Evolutionary conservation across 2,329 filamentous ascomycete genomes (phyloP).

Genomic region (Hymenoscyphus linearis): DNA sequence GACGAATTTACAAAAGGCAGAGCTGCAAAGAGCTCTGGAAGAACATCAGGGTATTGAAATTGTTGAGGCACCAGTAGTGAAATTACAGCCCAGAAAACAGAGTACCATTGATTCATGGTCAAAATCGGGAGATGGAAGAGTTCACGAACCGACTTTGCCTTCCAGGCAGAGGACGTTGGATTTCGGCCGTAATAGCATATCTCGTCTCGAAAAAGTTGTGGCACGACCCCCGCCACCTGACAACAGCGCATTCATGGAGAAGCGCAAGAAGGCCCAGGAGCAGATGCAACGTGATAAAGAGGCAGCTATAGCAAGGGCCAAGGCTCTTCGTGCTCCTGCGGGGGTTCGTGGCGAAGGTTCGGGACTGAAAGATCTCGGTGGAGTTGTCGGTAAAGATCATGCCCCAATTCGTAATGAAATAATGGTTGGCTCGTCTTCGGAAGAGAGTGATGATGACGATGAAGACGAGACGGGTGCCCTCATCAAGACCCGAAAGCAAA

Average conservation of each 20-base stretch:
- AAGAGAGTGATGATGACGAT: conserved; percentile 70
- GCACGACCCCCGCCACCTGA: conserved; percentile 9
- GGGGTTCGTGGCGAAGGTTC: conserved; percentile 72
- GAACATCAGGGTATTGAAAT: conserved; percentile 51
- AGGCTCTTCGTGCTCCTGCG: conserved; percentile 49
- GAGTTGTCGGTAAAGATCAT: conserved; percentile 74
- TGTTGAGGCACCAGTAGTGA: conserved; percentile 43
- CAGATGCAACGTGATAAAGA: conserved; percentile 69
- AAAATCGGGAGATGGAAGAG: conserved; percentile 41
- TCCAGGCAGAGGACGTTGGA: conserved; percentile 3
- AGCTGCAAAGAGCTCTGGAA: conserved; percentile 61
- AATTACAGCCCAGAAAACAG: conserved; percentile 47
- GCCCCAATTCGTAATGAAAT: conserved; percentile 71
- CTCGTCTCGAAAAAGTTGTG: conserved; percentile 3
- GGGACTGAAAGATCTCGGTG: conserved; percentile 65
- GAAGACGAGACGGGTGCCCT: conserved; percentile 46
- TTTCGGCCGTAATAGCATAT: not conserved
- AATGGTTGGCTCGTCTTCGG: conserved; percentile 74
- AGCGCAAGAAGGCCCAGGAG: conserved; percentile 68
- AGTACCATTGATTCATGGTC: conserved; percentile 58
- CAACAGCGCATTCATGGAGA: conserved; percentile 59
- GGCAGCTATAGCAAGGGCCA: conserved; percentile 65
- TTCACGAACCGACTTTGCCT: conserved; percentile 27
- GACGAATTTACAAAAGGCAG: conserved; percentile 75
- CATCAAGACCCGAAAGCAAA: conserved; percentile 40